Conservation (phyloP, 352 stramenopile species). For the Phytophthora podocarpi region DNA sequence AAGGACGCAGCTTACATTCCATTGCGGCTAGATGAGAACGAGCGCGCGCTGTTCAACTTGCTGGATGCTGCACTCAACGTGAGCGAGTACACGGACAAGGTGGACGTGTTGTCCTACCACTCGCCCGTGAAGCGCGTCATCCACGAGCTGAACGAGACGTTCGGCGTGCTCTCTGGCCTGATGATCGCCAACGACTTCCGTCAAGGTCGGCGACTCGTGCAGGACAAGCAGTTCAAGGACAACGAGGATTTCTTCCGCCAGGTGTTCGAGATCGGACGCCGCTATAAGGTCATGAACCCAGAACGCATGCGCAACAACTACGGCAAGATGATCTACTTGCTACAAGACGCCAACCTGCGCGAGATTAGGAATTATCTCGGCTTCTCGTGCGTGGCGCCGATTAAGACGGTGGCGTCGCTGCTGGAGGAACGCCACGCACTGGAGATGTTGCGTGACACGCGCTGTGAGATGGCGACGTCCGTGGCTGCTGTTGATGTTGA, state of each 20-base stretch:
- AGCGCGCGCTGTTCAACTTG: slow-evolving; percentile 78
- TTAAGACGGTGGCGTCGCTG: slow-evolving; percentile 80
- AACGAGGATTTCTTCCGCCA: slow-evolving; percentile 84
- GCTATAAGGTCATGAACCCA: slow-evolving; percentile 96
- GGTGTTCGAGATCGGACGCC: slow-evolving; percentile 92
- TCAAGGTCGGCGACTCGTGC: slow-evolving; percentile 59
- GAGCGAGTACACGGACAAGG: slow-evolving; percentile 94
- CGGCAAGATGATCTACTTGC: slow-evolving; percentile 95
- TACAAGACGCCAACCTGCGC: slow-evolving; percentile 89
- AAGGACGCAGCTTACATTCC: slow-evolving; percentile 65
- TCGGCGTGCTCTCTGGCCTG: slow-evolving; percentile 68
- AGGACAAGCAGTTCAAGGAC: slow-evolving; percentile 66
- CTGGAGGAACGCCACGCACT: slow-evolving; percentile 68
- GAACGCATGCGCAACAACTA: slow-evolving; percentile 92
- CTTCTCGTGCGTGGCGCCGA: slow-evolving; percentile 74
- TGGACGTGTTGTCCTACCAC: slow-evolving; percentile 83
- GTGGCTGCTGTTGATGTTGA: slow-evolving; percentile 31
- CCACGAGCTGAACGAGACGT: slow-evolving; percentile 66
- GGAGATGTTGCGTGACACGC: slow-evolving; percentile 75
- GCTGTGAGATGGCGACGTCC: slow-evolving; percentile 67
- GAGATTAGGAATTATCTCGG: slow-evolving; percentile 75
- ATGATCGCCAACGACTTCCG: slow-evolving; percentile 70
- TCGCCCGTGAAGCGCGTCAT: slow-evolving; percentile 78
- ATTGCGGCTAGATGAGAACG: slow-evolving; percentile 64
- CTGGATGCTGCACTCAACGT: slow-evolving; percentile 84